Percentiles rank a stretch among this genome's conserved stretches.
These are phyloP conservation scores for Helicocarpus griseus DNA, from an alignment of 2,329 filamentous ascomycete genomes.

Conservation along the genomic window DNA sequence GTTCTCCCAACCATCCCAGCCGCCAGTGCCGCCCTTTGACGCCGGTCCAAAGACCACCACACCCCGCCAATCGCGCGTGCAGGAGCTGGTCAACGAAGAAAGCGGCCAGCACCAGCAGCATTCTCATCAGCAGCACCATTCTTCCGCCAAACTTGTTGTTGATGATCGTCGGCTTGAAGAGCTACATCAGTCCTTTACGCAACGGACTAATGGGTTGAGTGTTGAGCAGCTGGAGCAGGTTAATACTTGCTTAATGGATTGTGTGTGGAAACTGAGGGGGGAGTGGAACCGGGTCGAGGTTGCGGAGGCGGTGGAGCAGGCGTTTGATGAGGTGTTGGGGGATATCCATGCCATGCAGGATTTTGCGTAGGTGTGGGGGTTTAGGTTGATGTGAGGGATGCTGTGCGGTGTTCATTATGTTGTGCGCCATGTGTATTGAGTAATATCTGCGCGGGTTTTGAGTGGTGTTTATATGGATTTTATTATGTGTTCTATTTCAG, in stretches of 20 bases:
- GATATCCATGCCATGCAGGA: constrained; percentile 49
- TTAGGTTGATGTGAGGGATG: neutral
- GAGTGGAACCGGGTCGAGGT: constrained; percentile 80
- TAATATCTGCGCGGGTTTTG: too few relatives aligned
- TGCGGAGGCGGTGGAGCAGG: constrained; percentile 49
- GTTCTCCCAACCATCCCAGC: constrained; percentile 22
- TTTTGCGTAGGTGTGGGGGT: constrained; percentile 17
- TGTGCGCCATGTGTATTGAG: too few relatives aligned
- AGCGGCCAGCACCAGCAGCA: neutral
- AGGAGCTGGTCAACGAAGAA: constrained; percentile 7
- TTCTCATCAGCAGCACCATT: constrained; percentile 1
- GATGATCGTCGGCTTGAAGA: constrained; percentile 44
- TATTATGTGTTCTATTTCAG: too few relatives aligned
- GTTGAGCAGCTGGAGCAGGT: constrained; percentile 95
- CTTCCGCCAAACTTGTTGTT: constrained; percentile 18
- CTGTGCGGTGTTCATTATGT: too few relatives aligned
- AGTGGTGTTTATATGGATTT: too few relatives aligned
- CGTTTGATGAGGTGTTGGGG: constrained; percentile 60
- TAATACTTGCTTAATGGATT: constrained; percentile 81
- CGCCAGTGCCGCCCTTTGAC: constrained; percentile 32
- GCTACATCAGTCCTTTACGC: constrained; percentile 55
- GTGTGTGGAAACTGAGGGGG: constrained; percentile 67
- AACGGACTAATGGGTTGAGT: constrained; percentile 63
- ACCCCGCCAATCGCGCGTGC: constrained; percentile 11
- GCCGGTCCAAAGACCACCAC: constrained; percentile 18